Evolutionary conservation across 352 stramenopile species (phyloP).

Genomic region (Peronospora belbahrii): DNA sequence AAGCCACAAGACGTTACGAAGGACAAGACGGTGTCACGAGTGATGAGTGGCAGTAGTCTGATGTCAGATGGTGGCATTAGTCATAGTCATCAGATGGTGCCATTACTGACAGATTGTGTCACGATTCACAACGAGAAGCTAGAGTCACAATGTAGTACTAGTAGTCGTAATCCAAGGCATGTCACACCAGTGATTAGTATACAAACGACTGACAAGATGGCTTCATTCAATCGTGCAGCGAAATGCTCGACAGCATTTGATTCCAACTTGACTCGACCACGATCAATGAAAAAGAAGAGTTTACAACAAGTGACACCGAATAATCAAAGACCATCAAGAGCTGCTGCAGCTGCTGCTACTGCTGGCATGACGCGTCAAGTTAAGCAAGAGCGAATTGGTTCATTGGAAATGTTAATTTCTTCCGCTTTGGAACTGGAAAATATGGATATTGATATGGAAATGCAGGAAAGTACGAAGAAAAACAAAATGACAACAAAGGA

Average conservation of each 20-base stretch:
- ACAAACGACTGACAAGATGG: conserved; percentile 6
- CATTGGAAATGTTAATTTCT: conserved; percentile 5
- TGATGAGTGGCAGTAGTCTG: background rate
- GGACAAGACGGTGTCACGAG: background rate
- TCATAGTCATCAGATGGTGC: background rate
- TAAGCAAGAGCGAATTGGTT: conserved; percentile 4
- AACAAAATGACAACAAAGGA: conserved; percentile 3
- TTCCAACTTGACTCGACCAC: background rate
- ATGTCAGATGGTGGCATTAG: background rate
- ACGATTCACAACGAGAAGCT: background rate
- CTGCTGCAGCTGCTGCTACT: conserved; percentile 14
- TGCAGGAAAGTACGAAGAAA: conserved; percentile 7
- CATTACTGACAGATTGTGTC: background rate
- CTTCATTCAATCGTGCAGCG: background rate
- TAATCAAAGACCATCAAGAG: conserved; percentile 11
- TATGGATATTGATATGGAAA: too few relatives aligned
- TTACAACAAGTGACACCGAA: background rate
- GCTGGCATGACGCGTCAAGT: conserved; percentile 11
- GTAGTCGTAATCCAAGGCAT: conserved; percentile 5
- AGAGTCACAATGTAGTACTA: background rate
- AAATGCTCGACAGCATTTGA: background rate
- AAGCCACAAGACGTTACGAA: background rate
- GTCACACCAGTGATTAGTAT: conserved; percentile 8
- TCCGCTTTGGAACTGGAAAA: background rate
- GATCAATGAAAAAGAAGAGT: background rate